Percentiles rank a stretch among this genome's conserved stretches.
phyloP scores from a whole-genome alignment of 257 asterid species.

The Pogostemon cablin region DNA sequence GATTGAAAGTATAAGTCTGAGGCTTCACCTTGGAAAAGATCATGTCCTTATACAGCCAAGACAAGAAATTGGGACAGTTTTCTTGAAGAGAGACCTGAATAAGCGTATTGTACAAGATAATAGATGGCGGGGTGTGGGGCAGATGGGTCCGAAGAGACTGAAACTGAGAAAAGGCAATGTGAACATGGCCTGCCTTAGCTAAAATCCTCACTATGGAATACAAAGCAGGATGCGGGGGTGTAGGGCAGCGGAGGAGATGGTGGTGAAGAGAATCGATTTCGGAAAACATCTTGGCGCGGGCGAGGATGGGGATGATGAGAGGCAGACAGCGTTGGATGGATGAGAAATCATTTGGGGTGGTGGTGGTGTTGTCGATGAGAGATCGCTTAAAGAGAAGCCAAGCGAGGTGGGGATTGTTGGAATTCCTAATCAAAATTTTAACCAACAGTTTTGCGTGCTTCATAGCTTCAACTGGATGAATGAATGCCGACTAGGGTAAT shows the following conservation, averaged over 20 bases:
- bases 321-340: constrained; percentile 42
- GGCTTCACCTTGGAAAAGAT: constrained; percentile 61
- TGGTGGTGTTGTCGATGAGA: constrained; percentile 25
- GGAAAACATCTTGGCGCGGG: constrained; percentile 63
- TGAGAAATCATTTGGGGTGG: constrained; percentile 12
- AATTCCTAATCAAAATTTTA: constrained; percentile 56
- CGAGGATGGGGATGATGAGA: constrained; percentile 63
- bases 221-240: constrained; percentile 33
- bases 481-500: no score
- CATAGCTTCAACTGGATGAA: constrained; percentile 31
- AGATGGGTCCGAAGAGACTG: constrained; percentile 58
- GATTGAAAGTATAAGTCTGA: constrained; percentile 74
- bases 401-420: constrained; percentile 65
- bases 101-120: constrained; percentile 66
- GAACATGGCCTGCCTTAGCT: constrained; percentile 52
- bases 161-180: constrained; percentile 63
- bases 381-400: constrained; percentile 78
- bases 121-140: constrained; percentile 49
- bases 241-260: constrained; percentile 47
- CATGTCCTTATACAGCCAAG: constrained; percentile 74
- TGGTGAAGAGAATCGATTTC: constrained; percentile 64
- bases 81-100: constrained; percentile 45
- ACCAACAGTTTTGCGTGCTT: constrained; percentile 45
- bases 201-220: constrained; percentile 52
- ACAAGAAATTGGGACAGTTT: constrained; percentile 37